Percentiles rank a stretch among this genome's conserved stretches.
Evolutionary conservation across 345 rosid genomes (phyloP).

Genomic region (Aquilaria yunnanensis): DNA sequence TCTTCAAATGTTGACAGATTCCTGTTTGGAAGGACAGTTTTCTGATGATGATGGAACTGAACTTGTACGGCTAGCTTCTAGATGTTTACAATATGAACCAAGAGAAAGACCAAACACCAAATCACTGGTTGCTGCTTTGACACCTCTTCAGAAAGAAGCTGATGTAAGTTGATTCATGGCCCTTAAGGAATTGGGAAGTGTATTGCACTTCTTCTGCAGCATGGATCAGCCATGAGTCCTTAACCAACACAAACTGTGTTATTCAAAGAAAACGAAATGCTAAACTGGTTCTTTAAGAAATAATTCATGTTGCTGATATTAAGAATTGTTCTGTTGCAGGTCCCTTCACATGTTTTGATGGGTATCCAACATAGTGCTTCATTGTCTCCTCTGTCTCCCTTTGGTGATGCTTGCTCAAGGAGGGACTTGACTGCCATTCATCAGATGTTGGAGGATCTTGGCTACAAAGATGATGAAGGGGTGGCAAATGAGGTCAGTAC

Average conservation of each 20-base stretch:
- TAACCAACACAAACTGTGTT: no score
- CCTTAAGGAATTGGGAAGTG: not conserved
- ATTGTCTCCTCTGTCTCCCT: conserved; percentile 56
- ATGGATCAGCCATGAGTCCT: no score
- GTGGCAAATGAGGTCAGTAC: conserved; percentile 70
- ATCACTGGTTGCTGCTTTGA: conserved; percentile 58
- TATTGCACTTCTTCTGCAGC: no score
- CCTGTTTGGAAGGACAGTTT: conserved; percentile 84
- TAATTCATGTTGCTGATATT: no score
- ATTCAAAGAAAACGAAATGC: no score
- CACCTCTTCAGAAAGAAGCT: conserved; percentile 75
- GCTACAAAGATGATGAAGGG: conserved; percentile 83
- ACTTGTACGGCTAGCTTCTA: conserved; percentile 71
- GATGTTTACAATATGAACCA: conserved; percentile 78
- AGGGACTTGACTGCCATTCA: conserved; percentile 76
- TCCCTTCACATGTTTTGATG: conserved; percentile 70
- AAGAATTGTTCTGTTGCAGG: conserved; percentile 24
- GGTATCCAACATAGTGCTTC: conserved; percentile 57
- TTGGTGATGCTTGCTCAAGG: conserved; percentile 80
- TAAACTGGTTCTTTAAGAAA: no score
- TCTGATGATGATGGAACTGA: conserved; percentile 66
- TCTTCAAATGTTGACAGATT: conserved; percentile 76
- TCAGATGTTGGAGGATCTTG: conserved; percentile 68
- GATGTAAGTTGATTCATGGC: conserved; percentile 38
- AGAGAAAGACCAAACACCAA: conserved; percentile 77